Base-by-base conservation (phyloP, 2,329 filamentous ascomycete genomes). In the Ophiostoma ips region DNA sequence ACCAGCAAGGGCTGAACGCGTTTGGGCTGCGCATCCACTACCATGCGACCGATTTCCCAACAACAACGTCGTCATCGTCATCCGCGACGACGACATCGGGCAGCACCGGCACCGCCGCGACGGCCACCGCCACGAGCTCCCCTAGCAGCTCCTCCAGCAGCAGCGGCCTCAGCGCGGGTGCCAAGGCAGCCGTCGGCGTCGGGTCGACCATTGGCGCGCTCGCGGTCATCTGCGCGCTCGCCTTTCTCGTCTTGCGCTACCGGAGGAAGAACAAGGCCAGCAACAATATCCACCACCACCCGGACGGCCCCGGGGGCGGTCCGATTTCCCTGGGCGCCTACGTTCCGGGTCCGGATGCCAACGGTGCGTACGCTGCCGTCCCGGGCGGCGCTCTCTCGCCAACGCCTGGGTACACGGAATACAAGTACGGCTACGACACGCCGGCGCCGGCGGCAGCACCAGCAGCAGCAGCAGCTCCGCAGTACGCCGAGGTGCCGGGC, bases 141-240 rank as follows among this genome's bases (percentile, higher is more conserved):
- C 3, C 28, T 10, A n/a, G n/a, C n/a, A n/a, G n/a, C n/a, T 19
- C 33, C 10, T 19, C 11, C 16, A 16, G 10, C 7, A 31, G 19
- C 24, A 35, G 31, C 49, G 59, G 64, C 2, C 61, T 74, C 3
- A 60, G 64, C 3, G 61, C 59, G 0, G 72, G 70, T 21, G 69
- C 70, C 49, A 70, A 69, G 34, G 68, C 66, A 16, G 72, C 72
- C 40, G 73, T 75, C 34, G 70, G 65, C 28, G 63, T 74, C 2
- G 71, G 64, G 5, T 62, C 61, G 40, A 62, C 61, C 43, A 62
- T 60, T 10, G 53, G 69, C 4, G 62, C 61, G 12, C 58, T 75
- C 7, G 57, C 66, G 13, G 50, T 73, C 41, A 53, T 71, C 55
- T 65, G 58, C 5, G 61, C 58, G 3, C 54, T 71, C 8, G 55